Base-by-base conservation (phyloP, 495 filamentous ascomycete species). In the Friedmanniomyces endolithicus region DNA sequence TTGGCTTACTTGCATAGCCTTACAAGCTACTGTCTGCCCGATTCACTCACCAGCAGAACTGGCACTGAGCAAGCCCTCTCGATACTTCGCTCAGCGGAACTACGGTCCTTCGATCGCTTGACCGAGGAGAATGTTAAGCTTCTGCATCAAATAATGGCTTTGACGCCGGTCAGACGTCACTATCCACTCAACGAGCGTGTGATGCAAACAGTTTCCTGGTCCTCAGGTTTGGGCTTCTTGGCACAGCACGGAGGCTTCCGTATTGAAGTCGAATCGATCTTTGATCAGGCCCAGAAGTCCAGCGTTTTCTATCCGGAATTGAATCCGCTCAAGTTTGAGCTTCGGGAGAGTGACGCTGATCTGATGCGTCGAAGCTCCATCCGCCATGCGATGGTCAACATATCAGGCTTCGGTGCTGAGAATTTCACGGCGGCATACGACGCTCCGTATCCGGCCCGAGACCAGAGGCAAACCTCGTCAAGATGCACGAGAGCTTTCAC, bases 1-100 rank as follows among this genome's bases (percentile, higher is more conserved):
- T 59, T 78, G 11, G 72, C 68, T 35, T 79, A 78, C 50, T 68
- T 86, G 7, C 60, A 63, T 45, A 81, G 80, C 0, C n/a, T 81
- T 0, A 86, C 82, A 0, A 77, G 80, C 1, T 74, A 70, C 48
- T 76, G 71, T 43, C 56, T 85, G 0, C 73, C 77, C 0, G 84
- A 88, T 58, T 68, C 71, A 0, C 63, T 86, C 0, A 82, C 78
- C 0, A 53, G 59, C 0, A 70, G 66, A 24, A 86, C 80, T 2
- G 84, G 84, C 0, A 85, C 80, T 0, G 83, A 86, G 54, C 70
- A 84, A 58, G 72, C 76, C 0, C 61, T 86, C 1, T 52, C 58
- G 0, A 73, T 77, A 22, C 68, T 85, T 11, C 54, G 56, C 0
- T 75, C 72, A 2, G 75, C 75, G 24, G 66, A 76, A 0, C 57